These are phyloP conservation scores for Solanum tarijense DNA, from an alignment of 257 asterid species.

Conservation along the genomic window DNA sequence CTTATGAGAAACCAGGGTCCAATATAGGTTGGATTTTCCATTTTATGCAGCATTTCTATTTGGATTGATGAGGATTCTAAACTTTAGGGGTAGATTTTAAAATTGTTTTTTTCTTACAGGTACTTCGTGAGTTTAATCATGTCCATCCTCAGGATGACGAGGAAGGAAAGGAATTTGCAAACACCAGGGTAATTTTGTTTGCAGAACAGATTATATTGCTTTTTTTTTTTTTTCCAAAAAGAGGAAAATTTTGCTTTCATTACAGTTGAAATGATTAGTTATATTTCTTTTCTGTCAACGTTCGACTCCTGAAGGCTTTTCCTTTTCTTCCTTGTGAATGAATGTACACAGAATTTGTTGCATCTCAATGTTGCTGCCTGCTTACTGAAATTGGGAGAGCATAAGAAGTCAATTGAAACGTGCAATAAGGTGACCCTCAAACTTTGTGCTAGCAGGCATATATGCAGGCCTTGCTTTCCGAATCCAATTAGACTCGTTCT, in stretches of 20 bases:
- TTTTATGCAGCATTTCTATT: not conserved
- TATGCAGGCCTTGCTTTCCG: not conserved
- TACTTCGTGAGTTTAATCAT: slow-evolving; percentile 93
- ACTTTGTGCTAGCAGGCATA: not conserved
- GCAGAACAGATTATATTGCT: not conserved
- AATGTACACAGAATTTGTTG: slow-evolving; percentile 59
- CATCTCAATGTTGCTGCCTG: slow-evolving; percentile 98
- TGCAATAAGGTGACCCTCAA: slow-evolving; percentile 70
- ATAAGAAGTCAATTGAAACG: slow-evolving; percentile 73
- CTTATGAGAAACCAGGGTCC: not conserved
- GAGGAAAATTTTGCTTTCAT: not conserved
- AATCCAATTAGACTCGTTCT: not conserved
- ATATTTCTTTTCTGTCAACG: not conserved
- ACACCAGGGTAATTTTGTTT: slow-evolving; percentile 56
- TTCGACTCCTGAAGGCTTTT: not conserved
- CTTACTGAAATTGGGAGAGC: slow-evolving; percentile 81
- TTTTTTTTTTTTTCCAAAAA: not conserved
- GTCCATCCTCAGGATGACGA: slow-evolving; percentile 96
- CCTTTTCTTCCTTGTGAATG: slow-evolving; percentile 7
- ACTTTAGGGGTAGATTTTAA: not conserved
- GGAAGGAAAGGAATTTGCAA: slow-evolving; percentile 90
- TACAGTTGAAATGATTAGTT: not conserved
- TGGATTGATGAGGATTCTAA: not conserved
- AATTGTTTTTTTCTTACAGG: slow-evolving; percentile 31
- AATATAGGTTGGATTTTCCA: not conserved